A percentile compares a stretch with the other conserved stretches of the same genome.
phyloP scores from a whole-genome alignment of 306 rosid species.

The Urtica urens region DNA sequence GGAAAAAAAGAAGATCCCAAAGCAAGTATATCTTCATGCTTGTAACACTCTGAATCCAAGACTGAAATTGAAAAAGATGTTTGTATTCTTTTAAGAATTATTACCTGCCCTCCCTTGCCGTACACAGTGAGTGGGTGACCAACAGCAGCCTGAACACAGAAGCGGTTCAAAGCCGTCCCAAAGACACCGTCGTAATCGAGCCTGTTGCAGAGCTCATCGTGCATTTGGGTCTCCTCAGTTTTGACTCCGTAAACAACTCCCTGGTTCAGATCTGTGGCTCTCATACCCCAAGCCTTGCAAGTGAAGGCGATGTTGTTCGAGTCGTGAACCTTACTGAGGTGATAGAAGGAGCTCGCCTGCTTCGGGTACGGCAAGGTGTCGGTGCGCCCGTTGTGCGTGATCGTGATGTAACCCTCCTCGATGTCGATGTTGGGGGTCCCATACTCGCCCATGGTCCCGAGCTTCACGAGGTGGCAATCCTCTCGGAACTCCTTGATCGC shows the following conservation, averaged over 20 bases:
- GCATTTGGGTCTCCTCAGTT: conserved; percentile 80
- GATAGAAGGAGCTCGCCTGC: conserved; percentile 97
- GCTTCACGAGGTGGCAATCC: conserved; percentile 87
- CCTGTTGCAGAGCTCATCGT: conserved; percentile 71
- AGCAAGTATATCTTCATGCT: no score
- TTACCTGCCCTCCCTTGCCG: conserved; percentile 99
- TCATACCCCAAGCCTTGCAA: conserved; percentile 98
- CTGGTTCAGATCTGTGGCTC: conserved; percentile 94
- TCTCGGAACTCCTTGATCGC: conserved; percentile 87
- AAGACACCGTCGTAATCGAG: conserved; percentile 87
- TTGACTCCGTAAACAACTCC: conserved; percentile 90
- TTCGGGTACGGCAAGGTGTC: conserved; percentile 92
- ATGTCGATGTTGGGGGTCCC: conserved; percentile 97
- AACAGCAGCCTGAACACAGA: conserved; percentile 96
- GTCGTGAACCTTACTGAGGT: conserved; percentile 93
- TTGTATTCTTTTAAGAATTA: no score
- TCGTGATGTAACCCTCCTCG: conserved; percentile 91
- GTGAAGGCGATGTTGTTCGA: conserved; percentile 93
- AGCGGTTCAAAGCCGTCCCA: conserved; percentile 93
- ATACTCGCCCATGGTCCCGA: conserved; percentile 98
- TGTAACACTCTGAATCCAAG: no score
- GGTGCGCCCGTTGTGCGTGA: conserved; percentile 91
- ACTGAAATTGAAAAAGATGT: no score
- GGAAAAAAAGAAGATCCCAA: no score
- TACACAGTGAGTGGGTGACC: conserved; percentile 95